These are phyloP conservation scores for Trametes gibbosa DNA, from an alignment of 768 basidiomycete species.

Conservation along the genomic window DNA sequence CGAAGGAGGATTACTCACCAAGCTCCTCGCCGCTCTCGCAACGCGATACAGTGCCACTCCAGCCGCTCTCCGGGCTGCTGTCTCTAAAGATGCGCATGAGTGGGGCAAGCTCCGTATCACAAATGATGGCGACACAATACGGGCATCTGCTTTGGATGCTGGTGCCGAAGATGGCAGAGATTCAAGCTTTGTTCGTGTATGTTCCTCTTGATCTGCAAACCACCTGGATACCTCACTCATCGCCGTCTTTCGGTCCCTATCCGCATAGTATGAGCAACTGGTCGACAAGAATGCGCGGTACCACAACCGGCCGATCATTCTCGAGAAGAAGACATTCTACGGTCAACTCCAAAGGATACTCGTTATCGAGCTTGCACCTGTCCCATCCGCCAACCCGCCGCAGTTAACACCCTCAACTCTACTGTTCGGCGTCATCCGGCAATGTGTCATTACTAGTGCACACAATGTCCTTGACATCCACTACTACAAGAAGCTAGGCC, in stretches of 20 bases:
- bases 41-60: background rate
- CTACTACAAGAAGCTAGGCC: constrained; percentile 13
- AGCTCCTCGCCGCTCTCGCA: background rate
- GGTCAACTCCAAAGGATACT: constrained; percentile 42
- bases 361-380: constrained; percentile 37
- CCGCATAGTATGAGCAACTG: constrained; percentile 18
- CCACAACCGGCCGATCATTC: constrained; percentile 24
- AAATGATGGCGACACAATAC: constrained; percentile 31
- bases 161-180: background rate
- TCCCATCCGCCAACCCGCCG: constrained; percentile 36
- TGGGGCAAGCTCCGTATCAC: constrained; percentile 28
- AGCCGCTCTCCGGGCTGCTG: background rate
- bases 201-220: background rate
- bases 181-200: background rate
- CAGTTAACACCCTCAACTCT: background rate
- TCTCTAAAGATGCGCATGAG: constrained; percentile 4
- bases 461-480: constrained; percentile 17
- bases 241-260: too few species aligned
- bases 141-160: background rate
- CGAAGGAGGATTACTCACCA: background rate
- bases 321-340: constrained; percentile 22
- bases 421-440: constrained; percentile 28
- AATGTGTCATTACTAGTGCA: constrained; percentile 8
- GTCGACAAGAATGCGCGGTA: constrained; percentile 34
- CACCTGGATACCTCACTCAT: background rate